Base-by-base conservation (phyloP, 106 monocot genomes). In the Platanthera guangdongensis region DNA sequence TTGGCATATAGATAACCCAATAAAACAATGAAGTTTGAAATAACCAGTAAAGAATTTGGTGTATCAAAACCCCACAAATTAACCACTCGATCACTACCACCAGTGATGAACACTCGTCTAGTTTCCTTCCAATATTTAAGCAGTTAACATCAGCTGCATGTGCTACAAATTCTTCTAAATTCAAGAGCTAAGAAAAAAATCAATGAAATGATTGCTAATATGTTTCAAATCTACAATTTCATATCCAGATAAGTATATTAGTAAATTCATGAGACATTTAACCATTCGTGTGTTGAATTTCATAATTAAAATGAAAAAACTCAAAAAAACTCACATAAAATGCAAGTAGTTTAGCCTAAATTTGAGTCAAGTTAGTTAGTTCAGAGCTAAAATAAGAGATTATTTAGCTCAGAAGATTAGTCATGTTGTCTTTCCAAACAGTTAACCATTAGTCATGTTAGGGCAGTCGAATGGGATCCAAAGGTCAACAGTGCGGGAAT, bases 61-160 rank as follows among this genome's bases (percentile, higher is more conserved):
- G 85, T 84, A 53, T 90, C 92, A 78, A 95, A 80, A 5, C 84
- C 81, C 95, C 92, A 95, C 39, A 92, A 52, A 73, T 92, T 95
- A 22, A 95, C 92, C 75, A 81, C 87, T 49, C 86, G 79, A 80
- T 95, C 95, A 62, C 81, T 88, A 12, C 95, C 89, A 63, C 95
- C 95, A 60, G 95, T 92, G 49, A 86, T 55, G 50, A 92, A 95
- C 62, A 92, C 74, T 77, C 88, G 79, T 74, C 82, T 78, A 54
- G 90, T 90, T 76, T 95, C 92, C 86, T 90, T 95, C 45, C n/a
- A n/a, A n/a, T n/a, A n/a, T n/a, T n/a, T n/a, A n/a, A n/a, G n/a
- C n/a, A n/a, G n/a, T n/a, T n/a, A n/a, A n/a, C n/a, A n/a, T n/a
- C n/a, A n/a, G n/a, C n/a, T n/a, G n/a, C n/a, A n/a, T n/a, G n/a